A percentile compares a stretch with the other conserved stretches of the same genome.
phyloP scores from a whole-genome alignment of 257 asterid species.

The Solanum ossicruentum region DNA sequence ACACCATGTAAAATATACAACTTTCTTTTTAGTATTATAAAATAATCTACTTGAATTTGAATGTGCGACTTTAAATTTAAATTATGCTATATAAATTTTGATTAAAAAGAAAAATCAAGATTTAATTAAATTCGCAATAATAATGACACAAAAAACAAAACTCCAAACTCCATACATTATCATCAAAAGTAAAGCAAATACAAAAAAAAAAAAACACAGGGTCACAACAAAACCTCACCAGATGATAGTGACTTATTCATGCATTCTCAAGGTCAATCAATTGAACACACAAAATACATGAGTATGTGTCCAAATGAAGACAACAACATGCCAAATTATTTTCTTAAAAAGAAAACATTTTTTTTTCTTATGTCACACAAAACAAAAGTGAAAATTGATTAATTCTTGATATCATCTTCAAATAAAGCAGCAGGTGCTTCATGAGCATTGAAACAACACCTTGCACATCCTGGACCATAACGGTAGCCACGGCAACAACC shows the following conservation, averaged over 20 bases:
- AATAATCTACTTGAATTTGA: background rate
- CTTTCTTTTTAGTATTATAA: background rate
- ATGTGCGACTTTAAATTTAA: background rate
- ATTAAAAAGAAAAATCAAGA: background rate
- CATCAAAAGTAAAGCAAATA: background rate
- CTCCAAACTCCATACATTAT: background rate
- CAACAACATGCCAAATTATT: background rate
- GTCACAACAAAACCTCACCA: background rate
- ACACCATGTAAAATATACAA: background rate
- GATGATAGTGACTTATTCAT: background rate
- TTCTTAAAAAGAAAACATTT: background rate
- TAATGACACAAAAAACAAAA: background rate
- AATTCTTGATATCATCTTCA: background rate
- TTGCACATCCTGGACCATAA: background rate
- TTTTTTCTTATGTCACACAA: background rate
- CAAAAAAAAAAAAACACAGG: background rate
- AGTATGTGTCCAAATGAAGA: background rate
- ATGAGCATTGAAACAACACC: background rate
- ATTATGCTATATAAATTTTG: background rate
- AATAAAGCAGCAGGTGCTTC: background rate
- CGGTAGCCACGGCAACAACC: background rate
- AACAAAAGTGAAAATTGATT: background rate
- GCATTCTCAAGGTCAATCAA: background rate
- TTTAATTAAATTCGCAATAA: background rate
- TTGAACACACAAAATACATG: background rate